Percentiles rank a stretch among this genome's conserved stretches.
These are phyloP conservation scores for Hevea brasiliensis DNA, from an alignment of 345 rosid genomes.

Conservation along the genomic window DNA sequence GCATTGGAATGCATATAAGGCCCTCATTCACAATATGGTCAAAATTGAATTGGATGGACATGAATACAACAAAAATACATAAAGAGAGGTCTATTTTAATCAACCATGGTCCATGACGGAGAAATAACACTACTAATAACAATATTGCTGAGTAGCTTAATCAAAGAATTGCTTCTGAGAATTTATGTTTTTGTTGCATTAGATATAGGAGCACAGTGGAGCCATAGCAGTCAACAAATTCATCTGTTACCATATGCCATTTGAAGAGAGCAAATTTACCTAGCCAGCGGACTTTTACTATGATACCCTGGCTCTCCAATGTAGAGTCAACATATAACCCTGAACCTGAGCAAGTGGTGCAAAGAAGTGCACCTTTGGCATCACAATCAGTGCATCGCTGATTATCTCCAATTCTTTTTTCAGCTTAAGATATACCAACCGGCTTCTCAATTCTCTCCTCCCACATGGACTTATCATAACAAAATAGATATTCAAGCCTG, in stretches of 20 bases:
- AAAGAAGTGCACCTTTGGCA: constrained; percentile 90
- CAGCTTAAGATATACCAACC: constrained; percentile 63
- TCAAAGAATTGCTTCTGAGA: not conserved
- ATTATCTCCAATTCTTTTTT: constrained; percentile 69
- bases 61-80: not conserved
- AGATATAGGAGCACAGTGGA: not conserved
- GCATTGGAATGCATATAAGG: not conserved
- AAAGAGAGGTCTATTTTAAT: not conserved
- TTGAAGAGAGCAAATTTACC: constrained; percentile 42
- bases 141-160: not conserved
- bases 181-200: not conserved
- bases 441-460: constrained; percentile 88
- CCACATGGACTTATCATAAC: constrained; percentile 77
- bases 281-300: constrained; percentile 90
- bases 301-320: constrained; percentile 96
- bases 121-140: not conserved
- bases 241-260: not conserved
- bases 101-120: constrained; percentile 1
- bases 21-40: not conserved
- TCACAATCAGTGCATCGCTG: constrained; percentile 57
- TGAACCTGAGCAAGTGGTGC: constrained; percentile 81
- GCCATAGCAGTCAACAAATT: not conserved
- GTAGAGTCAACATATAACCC: constrained; percentile 86
- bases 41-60: constrained; percentile 4
- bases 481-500: constrained; percentile 69